Conservation (phyloP, 257 asterid genomes). For the Penstemon davidsonii region DNA sequence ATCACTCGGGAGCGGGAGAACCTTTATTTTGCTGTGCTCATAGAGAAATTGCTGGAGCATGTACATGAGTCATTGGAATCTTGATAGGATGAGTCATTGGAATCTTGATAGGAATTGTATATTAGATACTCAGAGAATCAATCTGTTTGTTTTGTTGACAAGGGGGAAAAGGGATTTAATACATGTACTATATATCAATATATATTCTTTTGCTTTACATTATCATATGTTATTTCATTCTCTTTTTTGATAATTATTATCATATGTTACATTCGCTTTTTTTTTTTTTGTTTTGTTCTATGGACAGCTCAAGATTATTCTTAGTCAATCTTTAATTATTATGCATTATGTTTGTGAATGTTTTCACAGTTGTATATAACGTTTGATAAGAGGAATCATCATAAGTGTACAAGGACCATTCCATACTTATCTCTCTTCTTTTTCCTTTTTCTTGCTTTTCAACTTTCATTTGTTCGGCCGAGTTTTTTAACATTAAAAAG, state of each 20-base stretch:
- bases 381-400: too few relatives aligned
- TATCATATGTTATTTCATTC: neutral
- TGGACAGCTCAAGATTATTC: constrained; percentile 4
- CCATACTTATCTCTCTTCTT: too few relatives aligned
- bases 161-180: constrained; percentile 24
- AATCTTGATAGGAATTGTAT: constrained; percentile 42
- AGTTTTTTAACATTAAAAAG: too few relatives aligned
- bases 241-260: neutral
- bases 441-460: too few relatives aligned
- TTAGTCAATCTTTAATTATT: neutral
- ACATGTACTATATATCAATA: constrained; percentile 32
- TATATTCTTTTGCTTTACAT: constrained; percentile 12
- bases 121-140: constrained; percentile 36
- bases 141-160: constrained; percentile 32
- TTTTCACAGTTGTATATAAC: too few relatives aligned
- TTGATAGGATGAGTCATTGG: too few relatives aligned
- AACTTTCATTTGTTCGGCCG: too few relatives aligned
- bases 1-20: constrained; percentile 1
- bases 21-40: constrained; percentile 20
- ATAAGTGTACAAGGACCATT: too few relatives aligned
- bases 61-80: constrained; percentile 4
- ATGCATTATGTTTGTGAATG: neutral
- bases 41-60: constrained; percentile 33
- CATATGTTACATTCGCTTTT: neutral
- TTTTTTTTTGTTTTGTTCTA: neutral